phyloP scores from a whole-genome alignment of 75 land plant species.

The Cryptomeria japonica region DNA sequence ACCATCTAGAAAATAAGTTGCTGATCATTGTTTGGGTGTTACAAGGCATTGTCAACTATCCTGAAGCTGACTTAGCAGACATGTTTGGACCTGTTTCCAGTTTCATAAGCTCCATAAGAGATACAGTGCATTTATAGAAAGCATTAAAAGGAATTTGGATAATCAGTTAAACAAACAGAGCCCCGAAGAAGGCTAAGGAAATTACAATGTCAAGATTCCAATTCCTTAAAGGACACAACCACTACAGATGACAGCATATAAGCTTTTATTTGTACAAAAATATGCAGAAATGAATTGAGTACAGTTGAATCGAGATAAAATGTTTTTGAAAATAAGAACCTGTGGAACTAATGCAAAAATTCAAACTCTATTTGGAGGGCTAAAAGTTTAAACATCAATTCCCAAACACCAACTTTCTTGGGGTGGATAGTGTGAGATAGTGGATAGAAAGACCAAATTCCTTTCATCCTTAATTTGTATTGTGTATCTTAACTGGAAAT shows the following conservation, averaged over 20 bases:
- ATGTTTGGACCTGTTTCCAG: not conserved
- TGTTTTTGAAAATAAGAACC: no score
- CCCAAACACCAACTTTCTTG: not conserved
- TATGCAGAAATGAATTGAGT: no score
- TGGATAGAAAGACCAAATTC: not conserved
- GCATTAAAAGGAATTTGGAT: not conserved
- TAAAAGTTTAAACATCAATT: not conserved
- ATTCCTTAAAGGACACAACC: not conserved
- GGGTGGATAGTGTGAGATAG: not conserved
- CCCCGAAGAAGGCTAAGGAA: not conserved
- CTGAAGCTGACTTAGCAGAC: not conserved
- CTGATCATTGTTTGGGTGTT: not conserved
- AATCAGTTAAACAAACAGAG: not conserved
- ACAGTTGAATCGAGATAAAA: no score
- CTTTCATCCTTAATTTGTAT: not conserved
- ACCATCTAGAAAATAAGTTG: not conserved
- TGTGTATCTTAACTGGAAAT: not conserved
- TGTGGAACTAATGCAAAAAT: not conserved
- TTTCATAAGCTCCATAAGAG: not conserved
- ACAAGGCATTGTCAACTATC: not conserved
- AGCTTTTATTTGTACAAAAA: not conserved
- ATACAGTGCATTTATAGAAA: not conserved
- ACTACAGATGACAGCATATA: not conserved
- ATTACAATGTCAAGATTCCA: not conserved
- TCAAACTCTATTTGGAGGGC: not conserved